Percentiles rank a stretch among this genome's conserved stretches.
Evolutionary conservation across 1,139 yeast species (phyloP).

Genomic region (Blastobotrys capitulatus): DNA sequence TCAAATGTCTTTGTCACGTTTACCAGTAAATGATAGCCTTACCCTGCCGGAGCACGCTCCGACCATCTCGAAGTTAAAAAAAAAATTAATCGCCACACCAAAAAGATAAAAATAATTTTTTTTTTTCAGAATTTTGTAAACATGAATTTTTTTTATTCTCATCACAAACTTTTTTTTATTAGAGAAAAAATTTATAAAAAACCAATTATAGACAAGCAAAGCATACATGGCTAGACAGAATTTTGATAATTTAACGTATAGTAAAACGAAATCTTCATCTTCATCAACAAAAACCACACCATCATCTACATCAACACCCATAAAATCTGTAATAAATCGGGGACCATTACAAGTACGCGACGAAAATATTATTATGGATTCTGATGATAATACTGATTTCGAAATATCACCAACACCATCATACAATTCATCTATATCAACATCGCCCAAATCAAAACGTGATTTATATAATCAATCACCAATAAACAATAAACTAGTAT

Average conservation of each 20-base stretch:
- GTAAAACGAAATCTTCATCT: neutral
- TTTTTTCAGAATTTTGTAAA: too few relatives aligned
- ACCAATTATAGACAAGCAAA: too few relatives aligned
- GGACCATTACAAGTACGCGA: neutral
- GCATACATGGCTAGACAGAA: conserved; percentile 6
- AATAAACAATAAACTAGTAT: neutral
- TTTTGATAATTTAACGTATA: conserved; percentile 4
- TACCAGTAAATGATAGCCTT: too few relatives aligned
- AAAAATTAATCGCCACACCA: too few relatives aligned
- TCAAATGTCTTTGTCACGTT: too few relatives aligned
- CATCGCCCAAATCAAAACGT: conserved; percentile 1
- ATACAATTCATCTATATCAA: too few relatives aligned
- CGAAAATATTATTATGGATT: conserved; percentile 7
- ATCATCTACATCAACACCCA: neutral
- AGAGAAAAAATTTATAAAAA: too few relatives aligned
- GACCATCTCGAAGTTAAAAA: too few relatives aligned
- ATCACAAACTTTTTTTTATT: too few relatives aligned
- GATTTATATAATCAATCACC: neutral
- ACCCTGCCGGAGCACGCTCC: too few relatives aligned
- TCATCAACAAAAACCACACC: neutral
- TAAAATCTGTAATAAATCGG: neutral
- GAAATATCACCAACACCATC: conserved; percentile 7
- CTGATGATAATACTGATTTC: conserved; percentile 12
- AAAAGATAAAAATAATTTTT: too few relatives aligned
- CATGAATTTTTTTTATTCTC: too few relatives aligned